Evolutionary conservation across 1,284 basidiomycete genomes (phyloP).

Genomic region (Rhodotorula sp.): DNA sequence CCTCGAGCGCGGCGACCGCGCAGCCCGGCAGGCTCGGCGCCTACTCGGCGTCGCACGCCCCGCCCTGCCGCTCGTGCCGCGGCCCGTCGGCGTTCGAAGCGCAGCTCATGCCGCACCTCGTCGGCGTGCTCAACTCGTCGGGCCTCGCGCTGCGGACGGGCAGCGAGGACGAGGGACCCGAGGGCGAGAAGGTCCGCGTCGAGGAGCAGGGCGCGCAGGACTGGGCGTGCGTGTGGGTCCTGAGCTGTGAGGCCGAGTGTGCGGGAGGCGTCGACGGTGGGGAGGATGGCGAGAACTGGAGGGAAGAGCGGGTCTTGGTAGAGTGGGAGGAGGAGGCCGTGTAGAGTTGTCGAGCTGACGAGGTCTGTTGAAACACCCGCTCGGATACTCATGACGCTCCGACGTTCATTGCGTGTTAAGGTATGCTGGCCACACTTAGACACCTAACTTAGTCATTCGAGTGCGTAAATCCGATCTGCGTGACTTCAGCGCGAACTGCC

Average conservation of each 20-base stretch:
- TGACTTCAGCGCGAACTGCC: too few relatives aligned
- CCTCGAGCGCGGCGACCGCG: conserved; percentile 43
- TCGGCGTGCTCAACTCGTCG: conserved; percentile 62
- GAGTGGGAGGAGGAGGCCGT: conserved; percentile 62
- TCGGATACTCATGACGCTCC: too few relatives aligned
- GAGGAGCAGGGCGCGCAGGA: conserved; percentile 52
- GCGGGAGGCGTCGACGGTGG: conserved; percentile 50
- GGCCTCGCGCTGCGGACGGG: conserved; percentile 57
- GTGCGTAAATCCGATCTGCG: too few relatives aligned
- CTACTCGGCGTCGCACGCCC: conserved; percentile 50
- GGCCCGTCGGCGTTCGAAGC: conserved; percentile 71
- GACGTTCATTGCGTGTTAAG: too few relatives aligned
- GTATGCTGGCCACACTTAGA: too few relatives aligned
- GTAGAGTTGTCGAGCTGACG: background rate
- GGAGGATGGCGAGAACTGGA: conserved; percentile 58
- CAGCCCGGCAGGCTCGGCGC: conserved; percentile 1
- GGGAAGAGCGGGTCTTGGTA: conserved; percentile 69
- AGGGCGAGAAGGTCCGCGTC: too few relatives aligned
- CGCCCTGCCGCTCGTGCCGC: conserved; percentile 64
- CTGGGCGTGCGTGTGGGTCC: conserved; percentile 67
- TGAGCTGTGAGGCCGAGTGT: conserved; percentile 74
- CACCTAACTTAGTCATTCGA: too few relatives aligned
- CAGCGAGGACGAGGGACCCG: conserved; percentile 34
- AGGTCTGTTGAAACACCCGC: too few relatives aligned
- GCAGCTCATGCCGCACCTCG: conserved; percentile 82